Conservation (phyloP, 2,329 filamentous ascomycete genomes). For the Colletotrichum brevisporum region DNA sequence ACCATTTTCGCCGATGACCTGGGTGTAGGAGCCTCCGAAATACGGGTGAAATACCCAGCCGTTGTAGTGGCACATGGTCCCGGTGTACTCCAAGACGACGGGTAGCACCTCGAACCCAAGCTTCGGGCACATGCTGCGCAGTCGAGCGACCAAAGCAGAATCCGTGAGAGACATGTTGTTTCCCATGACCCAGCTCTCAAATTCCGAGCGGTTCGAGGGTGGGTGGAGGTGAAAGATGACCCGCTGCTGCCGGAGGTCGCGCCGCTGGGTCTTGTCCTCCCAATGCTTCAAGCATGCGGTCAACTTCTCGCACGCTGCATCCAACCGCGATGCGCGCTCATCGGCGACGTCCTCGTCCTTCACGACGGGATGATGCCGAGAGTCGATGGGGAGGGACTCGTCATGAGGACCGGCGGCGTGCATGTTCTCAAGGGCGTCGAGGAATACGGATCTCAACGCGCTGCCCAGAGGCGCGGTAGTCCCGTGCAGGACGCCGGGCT, state of each 20-base stretch:
- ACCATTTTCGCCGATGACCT: neutral
- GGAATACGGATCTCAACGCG: slow-evolving; percentile 18
- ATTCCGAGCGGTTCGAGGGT: slow-evolving; percentile 19
- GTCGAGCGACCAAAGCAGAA: slow-evolving; percentile 1
- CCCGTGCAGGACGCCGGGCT: slow-evolving; percentile 24
- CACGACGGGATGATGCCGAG: neutral
- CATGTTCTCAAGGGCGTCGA: slow-evolving; percentile 30
- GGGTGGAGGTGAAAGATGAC: slow-evolving; percentile 34
- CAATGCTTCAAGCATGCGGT: slow-evolving; percentile 13
- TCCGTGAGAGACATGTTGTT: slow-evolving; percentile 23
- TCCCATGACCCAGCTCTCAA: slow-evolving; percentile 12
- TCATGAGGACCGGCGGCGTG: slow-evolving; percentile 28
- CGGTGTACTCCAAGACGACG: slow-evolving; percentile 34
- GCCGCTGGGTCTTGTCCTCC: slow-evolving; percentile 8
- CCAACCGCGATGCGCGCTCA: neutral
- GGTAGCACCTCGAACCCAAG: slow-evolving; percentile 32
- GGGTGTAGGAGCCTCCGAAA: neutral
- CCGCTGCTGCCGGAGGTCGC: slow-evolving; percentile 16
- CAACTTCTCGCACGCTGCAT: slow-evolving; percentile 1
- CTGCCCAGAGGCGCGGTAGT: slow-evolving; percentile 18
- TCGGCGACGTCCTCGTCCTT: neutral
- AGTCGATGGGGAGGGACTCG: slow-evolving; percentile 1
- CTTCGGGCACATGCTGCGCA: slow-evolving; percentile 18
- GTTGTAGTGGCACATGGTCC: slow-evolving; percentile 22
- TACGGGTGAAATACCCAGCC: slow-evolving; percentile 5